Evolutionary conservation across 169 alveolate genomes (phyloP).

Genomic region (Theileria annulata): DNA sequence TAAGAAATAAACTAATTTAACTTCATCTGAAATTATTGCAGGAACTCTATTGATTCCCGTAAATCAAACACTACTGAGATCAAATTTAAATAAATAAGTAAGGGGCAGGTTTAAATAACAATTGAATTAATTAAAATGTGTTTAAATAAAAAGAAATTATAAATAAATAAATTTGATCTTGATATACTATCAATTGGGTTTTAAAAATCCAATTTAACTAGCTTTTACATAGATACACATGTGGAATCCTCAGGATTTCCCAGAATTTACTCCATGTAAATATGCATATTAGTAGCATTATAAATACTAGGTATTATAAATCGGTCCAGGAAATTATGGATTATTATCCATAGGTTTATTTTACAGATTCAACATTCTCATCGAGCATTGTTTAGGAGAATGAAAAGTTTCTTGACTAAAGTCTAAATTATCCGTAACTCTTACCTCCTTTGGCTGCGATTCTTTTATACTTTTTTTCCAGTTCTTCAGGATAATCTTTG

Average conservation of each 20-base stretch:
- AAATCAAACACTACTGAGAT: neutral
- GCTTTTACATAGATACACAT: neutral
- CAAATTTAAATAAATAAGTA: neutral
- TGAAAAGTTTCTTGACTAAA: constrained; percentile 17
- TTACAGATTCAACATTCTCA: neutral
- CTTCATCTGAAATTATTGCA: neutral
- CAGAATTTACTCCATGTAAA: neutral
- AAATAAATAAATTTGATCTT: neutral
- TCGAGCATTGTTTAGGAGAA: constrained; percentile 9
- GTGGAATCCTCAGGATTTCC: neutral
- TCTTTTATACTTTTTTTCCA: constrained; percentile 24
- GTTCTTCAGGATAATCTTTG: neutral
- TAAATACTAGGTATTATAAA: too few relatives aligned
- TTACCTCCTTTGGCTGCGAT: constrained; percentile 32
- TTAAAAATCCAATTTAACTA: neutral
- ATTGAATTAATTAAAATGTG: neutral
- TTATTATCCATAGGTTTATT: neutral
- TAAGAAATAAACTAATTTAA: too few relatives aligned
- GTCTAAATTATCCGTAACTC: neutral
- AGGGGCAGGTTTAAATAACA: too few relatives aligned
- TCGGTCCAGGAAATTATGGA: neutral
- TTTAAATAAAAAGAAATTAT: too few relatives aligned
- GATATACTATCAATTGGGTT: neutral
- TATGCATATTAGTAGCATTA: too few relatives aligned
- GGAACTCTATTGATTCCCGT: neutral